Base-by-base conservation (phyloP, 306 rosid genomes). In the Mimosa bimucronata region DNA sequence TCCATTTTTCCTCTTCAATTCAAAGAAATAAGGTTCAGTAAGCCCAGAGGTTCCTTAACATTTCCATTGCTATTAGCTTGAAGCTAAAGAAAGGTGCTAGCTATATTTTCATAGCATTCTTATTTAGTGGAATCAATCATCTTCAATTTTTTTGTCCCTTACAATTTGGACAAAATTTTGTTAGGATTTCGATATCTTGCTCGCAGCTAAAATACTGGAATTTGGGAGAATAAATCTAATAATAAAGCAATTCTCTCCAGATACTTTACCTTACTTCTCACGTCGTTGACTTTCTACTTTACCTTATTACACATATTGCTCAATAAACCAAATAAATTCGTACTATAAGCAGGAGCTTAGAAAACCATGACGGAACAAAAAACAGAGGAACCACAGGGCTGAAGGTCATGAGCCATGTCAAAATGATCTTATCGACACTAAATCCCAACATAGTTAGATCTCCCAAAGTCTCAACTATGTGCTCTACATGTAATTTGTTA, bases 41-140 rank as follows among this genome's bases (percentile, higher is more conserved):
- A 25, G 41, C 37, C n/a, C 48, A 50, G 73, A 73, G 71, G 83
- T 82, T 42, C 3, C 5, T 34, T 6, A 34, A 6, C 38, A n/a
- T 62, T 62, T 29, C 15, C 15, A 34, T 34, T 34, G 38, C 38
- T 34, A 34, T 34, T 34, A 34, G 5, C 38, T 34, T 0, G 38
- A 34, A 34, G 38, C 38, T 34, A 34, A 34, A 34, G 38, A 34
- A 34, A 34, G 3, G 38, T 34, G 38, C 38, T 29, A 0, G 1
- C 14, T 34, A 34, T 34, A 34, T 34, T 34, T 34, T 65, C 71
- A 71, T 74, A 75, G 61, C 75, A 57, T 75, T 67, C 30, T 50
- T 25, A 9, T 38, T 67, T 50, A 50, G 9, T 18, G 19, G 19
- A 50, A 50, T 50, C n/a, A 50, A 58, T 60, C 68, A 62, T 2